Evolutionary conservation across 1,284 basidiomycete species (phyloP), one percentile per base, ranked within the genome.

Genomic region (Rhodotorula sp.): DNA sequence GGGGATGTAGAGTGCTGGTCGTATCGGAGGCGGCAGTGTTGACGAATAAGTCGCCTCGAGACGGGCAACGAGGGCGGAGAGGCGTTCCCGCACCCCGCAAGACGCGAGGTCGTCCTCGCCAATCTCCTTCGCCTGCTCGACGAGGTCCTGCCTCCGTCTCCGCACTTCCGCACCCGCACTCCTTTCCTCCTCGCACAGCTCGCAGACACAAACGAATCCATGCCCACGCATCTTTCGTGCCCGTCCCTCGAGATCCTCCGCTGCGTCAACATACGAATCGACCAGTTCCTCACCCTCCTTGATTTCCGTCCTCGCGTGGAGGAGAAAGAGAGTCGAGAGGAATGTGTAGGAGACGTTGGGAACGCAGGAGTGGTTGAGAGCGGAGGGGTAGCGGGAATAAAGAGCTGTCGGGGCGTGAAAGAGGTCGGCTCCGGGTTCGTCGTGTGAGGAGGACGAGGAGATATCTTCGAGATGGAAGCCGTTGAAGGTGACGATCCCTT

Each of bases 291-390:
- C 69, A 2, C 76, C 76, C 2, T 32, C 39, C 68, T 73, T 11
- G 81, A 81, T 58, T 76, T 68, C 17, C 61, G 61, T 24, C 29
- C 75, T 67, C 5, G 75, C 72, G 29, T 76, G 65, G 32, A 78
- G 39, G 51, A 76, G 55, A 62, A 73, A 67, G 44, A 72, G 34
- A 53, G 67, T 39, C 54, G 79, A 52, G 77, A 80, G 51, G 79
- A 81, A 67, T 63, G 66, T 51, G 70, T 71, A 66, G 46, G 77
- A 67, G 53, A 69, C 58, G 81, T 78, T 49, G 77, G 78, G 67
- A n/a, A 73, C 8, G 51, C 74, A 77, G 13, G 74, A 66, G 52
- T 77, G 76, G 57, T 77, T 77, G 39, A 76, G 64, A 2, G 72
- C 49, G 20, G 75, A 76, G 2, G 72, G 55, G 39, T 59, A 22